Evolutionary conservation across 1,284 basidiomycete species (phyloP).

Genomic region (Papiliotrema terrestris): DNA sequence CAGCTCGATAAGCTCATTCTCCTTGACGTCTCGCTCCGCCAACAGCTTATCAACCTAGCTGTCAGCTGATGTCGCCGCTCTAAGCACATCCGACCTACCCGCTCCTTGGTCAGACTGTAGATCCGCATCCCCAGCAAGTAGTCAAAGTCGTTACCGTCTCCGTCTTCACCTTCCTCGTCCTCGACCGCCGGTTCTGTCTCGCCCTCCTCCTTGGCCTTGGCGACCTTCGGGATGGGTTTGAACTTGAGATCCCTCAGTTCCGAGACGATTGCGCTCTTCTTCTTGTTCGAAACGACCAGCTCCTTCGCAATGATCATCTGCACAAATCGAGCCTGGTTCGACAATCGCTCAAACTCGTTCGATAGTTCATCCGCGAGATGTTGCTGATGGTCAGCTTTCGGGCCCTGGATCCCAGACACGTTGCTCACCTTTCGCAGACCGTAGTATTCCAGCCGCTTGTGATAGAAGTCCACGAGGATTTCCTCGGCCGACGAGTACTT

Average conservation of each 20-base stretch:
- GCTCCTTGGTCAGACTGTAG: constrained; percentile 90
- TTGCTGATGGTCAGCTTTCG: constrained; percentile 57
- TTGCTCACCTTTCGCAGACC: constrained; percentile 81
- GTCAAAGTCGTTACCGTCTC: constrained; percentile 68
- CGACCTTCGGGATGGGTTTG: constrained; percentile 70
- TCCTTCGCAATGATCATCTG: constrained; percentile 90
- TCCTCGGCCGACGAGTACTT: constrained; percentile 88
- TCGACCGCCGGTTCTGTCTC: constrained; percentile 66
- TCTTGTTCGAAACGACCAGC: constrained; percentile 87
- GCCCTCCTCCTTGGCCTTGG: constrained; percentile 65
- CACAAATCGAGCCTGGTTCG: constrained; percentile 95
- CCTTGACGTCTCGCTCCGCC: constrained; percentile 76
- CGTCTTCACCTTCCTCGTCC: constrained; percentile 52
- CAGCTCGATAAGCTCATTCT: constrained; percentile 73
- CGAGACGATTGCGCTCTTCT: constrained; percentile 77
- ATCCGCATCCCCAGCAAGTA: constrained; percentile 95
- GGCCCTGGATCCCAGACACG: neutral
- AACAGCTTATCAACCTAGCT: constrained; percentile 79
- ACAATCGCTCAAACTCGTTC: constrained; percentile 74
- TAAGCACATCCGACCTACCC: constrained; percentile 54
- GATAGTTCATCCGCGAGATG: constrained; percentile 82
- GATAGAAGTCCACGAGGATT: constrained; percentile 92
- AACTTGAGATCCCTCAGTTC: constrained; percentile 84
- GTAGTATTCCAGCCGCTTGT: constrained; percentile 82
- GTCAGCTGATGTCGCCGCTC: constrained; percentile 4